A percentile compares a stretch with the other conserved stretches of the same genome.
phyloP scores from a whole-genome alignment of 371 early-diverging fungal genomes.

The Mycotypha africana region DNA sequence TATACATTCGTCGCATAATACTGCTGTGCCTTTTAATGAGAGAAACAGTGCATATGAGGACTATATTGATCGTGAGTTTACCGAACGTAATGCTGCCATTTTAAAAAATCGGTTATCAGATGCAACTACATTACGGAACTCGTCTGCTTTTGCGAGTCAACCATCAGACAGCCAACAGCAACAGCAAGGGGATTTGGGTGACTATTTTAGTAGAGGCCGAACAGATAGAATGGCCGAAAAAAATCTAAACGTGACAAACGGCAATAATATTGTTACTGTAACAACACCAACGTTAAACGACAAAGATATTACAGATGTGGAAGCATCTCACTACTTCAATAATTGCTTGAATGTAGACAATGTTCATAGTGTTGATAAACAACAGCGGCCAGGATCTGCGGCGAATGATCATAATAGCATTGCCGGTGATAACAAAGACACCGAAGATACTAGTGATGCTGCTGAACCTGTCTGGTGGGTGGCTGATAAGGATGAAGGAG shows the following conservation, averaged over 20 bases:
- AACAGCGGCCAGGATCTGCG: too few relatives aligned
- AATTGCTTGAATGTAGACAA: too few relatives aligned
- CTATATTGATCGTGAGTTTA: conserved; percentile 10
- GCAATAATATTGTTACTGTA: too few relatives aligned
- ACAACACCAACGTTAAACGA: too few relatives aligned
- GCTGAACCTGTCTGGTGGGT: conserved; percentile 28
- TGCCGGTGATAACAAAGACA: conserved; percentile 2
- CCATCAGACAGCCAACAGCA: too few relatives aligned
- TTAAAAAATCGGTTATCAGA: conserved; percentile 11
- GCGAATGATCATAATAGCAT: neutral
- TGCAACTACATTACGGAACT: conserved; percentile 3
- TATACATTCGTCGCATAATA: conserved; percentile 7
- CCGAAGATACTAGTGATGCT: too few relatives aligned
- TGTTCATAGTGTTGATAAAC: too few relatives aligned
- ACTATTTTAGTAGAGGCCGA: too few relatives aligned
- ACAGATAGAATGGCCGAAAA: too few relatives aligned
- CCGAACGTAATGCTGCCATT: conserved; percentile 1
- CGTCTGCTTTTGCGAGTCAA: too few relatives aligned
- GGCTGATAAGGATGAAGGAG: conserved; percentile 23
- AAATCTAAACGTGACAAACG: neutral
- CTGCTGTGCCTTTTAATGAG: conserved; percentile 1
- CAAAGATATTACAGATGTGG: conserved; percentile 4
- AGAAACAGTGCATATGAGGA: conserved; percentile 4
- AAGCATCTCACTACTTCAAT: neutral
- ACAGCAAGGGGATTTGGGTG: too few relatives aligned